Base-by-base conservation (phyloP, 371 early-diverging fungal species). In the Lichtheimia hyalospora region DNA sequence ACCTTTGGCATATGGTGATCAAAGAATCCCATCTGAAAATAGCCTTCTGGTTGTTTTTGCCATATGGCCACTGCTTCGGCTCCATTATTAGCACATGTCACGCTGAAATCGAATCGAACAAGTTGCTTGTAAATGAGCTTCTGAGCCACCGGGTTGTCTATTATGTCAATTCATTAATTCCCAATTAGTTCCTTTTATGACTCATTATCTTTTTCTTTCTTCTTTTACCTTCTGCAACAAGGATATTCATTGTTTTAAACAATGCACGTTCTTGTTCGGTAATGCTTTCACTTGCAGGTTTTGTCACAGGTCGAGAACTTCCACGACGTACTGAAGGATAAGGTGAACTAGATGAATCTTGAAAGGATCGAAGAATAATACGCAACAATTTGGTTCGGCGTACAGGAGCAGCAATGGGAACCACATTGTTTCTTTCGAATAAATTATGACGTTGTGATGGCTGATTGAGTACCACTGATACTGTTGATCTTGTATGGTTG, bases 1-100 rank as follows among this genome's bases (percentile, higher is more conserved):
- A 74, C 75, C 59, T 74, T 70, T 41, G 79, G 79, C 79, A 78
- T 78, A 61, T 78, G 79, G 54, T 78, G 75, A 59, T 78, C 79
- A 63, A 78, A 77, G 28, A 77, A 74, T 1, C 61, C 77, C 72
- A 77, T 71, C 12, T 52, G 51, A 49, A 73, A 77, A 54, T 69
- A 71, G 0, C 70, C 63, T 2, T 49, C 52, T 1, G 75, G 74
- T 24, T 71, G 69, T 18, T 50, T 61, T 1, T 16, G 50, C 79
- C 79, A 78, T 23, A 62, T 55, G 21, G 67, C 67, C 2, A 78
- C 54, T 3, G 79, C 79, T 46, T 78, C 79, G 16, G 66, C 59
- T 24, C 79, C 79, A 40, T 78, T 78, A 40, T 75, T 78, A 3
- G 79, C 79, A 39, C 74, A 78, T 39, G 71, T 70, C 1, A 78